These are phyloP conservation scores for Chaetomiaceae sp. DNA, from an alignment of 2,329 filamentous ascomycete species.

Conservation along the genomic window DNA sequence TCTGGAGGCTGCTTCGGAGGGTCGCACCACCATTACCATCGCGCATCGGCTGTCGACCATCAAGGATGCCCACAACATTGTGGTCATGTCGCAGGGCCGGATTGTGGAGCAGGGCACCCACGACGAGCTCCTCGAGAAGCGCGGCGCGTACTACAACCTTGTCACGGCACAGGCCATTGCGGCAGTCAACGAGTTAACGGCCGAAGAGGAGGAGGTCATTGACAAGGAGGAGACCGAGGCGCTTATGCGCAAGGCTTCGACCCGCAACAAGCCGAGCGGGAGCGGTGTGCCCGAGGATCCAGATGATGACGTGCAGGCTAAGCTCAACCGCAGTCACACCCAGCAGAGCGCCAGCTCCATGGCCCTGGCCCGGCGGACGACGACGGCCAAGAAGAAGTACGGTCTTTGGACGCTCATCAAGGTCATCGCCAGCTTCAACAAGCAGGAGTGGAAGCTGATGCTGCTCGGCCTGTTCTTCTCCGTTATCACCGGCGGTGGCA, in stretches of 20 bases:
- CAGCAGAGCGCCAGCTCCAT: slow-evolving; percentile 64
- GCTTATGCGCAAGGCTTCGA: slow-evolving; percentile 46
- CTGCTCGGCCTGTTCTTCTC: slow-evolving; percentile 67
- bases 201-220: slow-evolving; percentile 48
- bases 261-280: slow-evolving; percentile 33
- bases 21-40: slow-evolving; percentile 92
- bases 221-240: slow-evolving; percentile 51
- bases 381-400: slow-evolving; percentile 53
- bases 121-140: slow-evolving; percentile 65
- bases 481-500: slow-evolving; percentile 73
- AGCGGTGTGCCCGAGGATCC: slow-evolving; percentile 46
- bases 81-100: slow-evolving; percentile 80
- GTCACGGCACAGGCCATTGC: slow-evolving; percentile 85
- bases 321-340: slow-evolving; percentile 52
- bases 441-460: slow-evolving; percentile 67
- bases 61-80: slow-evolving; percentile 89
- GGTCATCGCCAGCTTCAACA: slow-evolving; percentile 77
- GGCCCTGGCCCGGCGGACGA: slow-evolving; percentile 54
- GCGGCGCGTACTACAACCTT: slow-evolving; percentile 75
- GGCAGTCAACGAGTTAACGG: slow-evolving; percentile 49
- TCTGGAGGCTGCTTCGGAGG: slow-evolving; percentile 77
- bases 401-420: slow-evolving; percentile 71
- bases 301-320: slow-evolving; percentile 57
- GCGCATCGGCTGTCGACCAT: slow-evolving; percentile 94
- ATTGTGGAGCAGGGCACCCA: slow-evolving; percentile 93